These are phyloP conservation scores for Boletus tomentosulus DNA, from an alignment of 768 basidiomycete genomes.

Conservation along the genomic window DNA sequence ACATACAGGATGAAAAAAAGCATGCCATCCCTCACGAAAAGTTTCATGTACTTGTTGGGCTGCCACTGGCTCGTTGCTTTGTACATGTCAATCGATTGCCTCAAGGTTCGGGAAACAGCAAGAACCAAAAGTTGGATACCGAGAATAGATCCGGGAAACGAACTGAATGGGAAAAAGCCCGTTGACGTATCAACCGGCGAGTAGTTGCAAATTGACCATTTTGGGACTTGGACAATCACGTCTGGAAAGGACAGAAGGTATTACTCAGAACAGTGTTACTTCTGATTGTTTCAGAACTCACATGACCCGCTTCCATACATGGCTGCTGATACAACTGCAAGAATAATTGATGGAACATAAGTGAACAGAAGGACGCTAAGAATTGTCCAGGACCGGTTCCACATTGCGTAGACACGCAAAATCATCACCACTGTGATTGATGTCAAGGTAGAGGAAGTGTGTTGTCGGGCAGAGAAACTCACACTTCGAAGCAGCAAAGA, in stretches of 20 bases:
- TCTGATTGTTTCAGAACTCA: neutral
- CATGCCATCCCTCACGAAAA: neutral
- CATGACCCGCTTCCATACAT: neutral
- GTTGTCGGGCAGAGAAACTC: neutral
- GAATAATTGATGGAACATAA: neutral
- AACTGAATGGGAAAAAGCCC: neutral
- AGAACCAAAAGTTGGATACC: neutral
- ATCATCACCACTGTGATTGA: neutral
- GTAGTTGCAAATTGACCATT: neutral
- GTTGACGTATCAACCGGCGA: neutral
- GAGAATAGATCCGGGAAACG: neutral
- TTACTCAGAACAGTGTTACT: neutral
- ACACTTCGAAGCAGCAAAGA: constrained; percentile 4
- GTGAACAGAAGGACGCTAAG: neutral
- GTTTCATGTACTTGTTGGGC: constrained; percentile 1
- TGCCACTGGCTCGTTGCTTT: constrained; percentile 3
- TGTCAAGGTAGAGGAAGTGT: neutral
- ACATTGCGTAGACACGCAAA: neutral
- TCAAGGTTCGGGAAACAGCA: neutral
- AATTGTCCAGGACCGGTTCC: neutral
- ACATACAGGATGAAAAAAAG: constrained; percentile 9
- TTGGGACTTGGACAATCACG: neutral
- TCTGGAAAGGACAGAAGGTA: neutral
- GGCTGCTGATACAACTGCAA: neutral
- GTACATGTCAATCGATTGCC: neutral